These are phyloP conservation scores for Austroboletus eburneus DNA, from an alignment of 768 basidiomycete species.

Conservation along the genomic window DNA sequence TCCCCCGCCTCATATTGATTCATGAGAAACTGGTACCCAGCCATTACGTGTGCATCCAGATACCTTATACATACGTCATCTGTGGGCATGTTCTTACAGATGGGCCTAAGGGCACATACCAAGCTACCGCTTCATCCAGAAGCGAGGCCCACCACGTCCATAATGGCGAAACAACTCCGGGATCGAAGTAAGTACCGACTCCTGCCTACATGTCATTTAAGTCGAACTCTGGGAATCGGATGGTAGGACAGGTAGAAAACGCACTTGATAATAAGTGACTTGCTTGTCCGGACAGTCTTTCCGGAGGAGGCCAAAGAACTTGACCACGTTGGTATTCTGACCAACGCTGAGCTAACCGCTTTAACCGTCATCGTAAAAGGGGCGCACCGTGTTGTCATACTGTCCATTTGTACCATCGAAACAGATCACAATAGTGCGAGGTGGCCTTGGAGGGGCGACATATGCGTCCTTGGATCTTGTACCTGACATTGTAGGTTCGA, in stretches of 20 bases:
- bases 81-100: background rate
- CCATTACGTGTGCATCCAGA: constrained; percentile 65
- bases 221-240: background rate
- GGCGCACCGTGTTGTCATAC: constrained; percentile 44
- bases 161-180: constrained; percentile 62
- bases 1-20: constrained; percentile 70
- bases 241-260: constrained; percentile 2
- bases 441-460: constrained; percentile 2
- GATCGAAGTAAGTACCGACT: constrained; percentile 49
- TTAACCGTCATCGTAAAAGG: background rate
- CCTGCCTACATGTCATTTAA: constrained; percentile 35
- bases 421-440: constrained; percentile 55
- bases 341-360: background rate
- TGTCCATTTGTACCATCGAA: constrained; percentile 66
- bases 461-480: background rate
- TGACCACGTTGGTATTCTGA: constrained; percentile 69
- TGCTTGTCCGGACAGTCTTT: constrained; percentile 53
- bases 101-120: constrained; percentile 40
- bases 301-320: constrained; percentile 63
- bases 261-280: constrained; percentile 69
- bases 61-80: constrained; percentile 47
- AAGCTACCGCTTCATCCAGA: constrained; percentile 68
- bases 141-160: constrained; percentile 56
- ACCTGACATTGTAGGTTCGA: constrained; percentile 17
- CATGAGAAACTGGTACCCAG: constrained; percentile 78